Evolutionary conservation across 495 filamentous ascomycete species (phyloP).

Genomic region (Hyaloscypha variabilis): DNA sequence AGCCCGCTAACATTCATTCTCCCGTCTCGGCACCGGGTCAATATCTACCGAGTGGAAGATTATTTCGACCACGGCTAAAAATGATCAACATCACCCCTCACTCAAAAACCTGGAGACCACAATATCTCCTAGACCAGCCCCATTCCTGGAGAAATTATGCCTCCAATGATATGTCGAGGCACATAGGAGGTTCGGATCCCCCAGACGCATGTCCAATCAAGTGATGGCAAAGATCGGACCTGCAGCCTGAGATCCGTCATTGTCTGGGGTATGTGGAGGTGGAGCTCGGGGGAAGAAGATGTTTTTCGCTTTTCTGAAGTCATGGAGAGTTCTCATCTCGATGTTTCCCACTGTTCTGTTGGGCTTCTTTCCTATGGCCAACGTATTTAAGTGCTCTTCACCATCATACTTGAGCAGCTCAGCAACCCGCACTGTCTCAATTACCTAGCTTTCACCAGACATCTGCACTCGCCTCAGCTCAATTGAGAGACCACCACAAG

Average conservation of each 20-base stretch:
- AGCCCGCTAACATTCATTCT: no score
- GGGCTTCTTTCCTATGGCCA: background rate
- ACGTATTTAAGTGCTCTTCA: background rate
- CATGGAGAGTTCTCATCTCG: background rate
- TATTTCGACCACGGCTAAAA: constrained; percentile 6
- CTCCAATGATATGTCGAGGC: constrained; percentile 14
- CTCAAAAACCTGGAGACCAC: constrained; percentile 4
- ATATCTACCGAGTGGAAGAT: background rate
- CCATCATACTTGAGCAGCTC: background rate
- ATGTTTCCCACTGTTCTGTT: background rate
- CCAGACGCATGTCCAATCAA: background rate
- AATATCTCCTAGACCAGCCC: background rate
- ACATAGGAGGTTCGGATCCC: background rate
- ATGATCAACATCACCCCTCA: constrained; percentile 6
- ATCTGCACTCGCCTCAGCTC: background rate
- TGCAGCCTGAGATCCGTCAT: background rate
- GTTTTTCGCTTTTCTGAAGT: background rate
- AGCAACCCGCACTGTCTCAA: background rate
- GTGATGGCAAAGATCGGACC: background rate
- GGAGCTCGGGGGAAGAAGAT: background rate
- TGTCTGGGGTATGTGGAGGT: background rate
- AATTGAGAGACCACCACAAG: background rate
- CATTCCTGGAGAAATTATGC: constrained; percentile 15
- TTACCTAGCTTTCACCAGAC: background rate
- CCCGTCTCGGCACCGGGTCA: constrained; percentile 10